These are phyloP conservation scores for Monosporascus sp. DNA, from an alignment of 2,329 filamentous ascomycete species.

Conservation along the genomic window DNA sequence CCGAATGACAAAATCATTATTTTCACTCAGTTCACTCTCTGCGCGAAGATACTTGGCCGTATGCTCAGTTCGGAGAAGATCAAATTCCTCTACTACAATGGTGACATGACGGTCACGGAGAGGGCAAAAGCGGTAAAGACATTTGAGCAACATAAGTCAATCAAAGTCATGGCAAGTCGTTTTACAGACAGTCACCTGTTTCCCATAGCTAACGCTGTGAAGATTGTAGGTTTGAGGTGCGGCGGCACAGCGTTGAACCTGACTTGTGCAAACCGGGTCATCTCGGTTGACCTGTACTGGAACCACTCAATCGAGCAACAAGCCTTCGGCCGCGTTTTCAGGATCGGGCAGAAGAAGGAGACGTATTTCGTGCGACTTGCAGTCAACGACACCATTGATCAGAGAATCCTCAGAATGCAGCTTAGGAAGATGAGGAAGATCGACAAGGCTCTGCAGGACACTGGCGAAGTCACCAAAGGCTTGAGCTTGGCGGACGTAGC, in stretches of 20 bases:
- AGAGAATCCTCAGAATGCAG: background rate
- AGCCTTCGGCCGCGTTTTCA: conserved; percentile 53
- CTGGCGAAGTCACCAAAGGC: background rate
- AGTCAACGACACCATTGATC: conserved; percentile 21
- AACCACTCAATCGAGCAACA: conserved; percentile 59
- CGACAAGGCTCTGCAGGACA: background rate
- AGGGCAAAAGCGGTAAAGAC: conserved; percentile 12
- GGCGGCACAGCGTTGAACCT: conserved; percentile 37
- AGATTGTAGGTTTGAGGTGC: conserved; percentile 32
- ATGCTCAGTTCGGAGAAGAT: conserved; percentile 27
- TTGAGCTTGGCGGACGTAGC: background rate
- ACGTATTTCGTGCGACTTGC: conserved; percentile 56
- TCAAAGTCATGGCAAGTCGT: conserved; percentile 32
- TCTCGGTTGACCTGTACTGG: conserved; percentile 56
- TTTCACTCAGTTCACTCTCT: background rate
- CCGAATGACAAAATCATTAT: conserved; percentile 5
- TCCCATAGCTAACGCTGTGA: background rate
- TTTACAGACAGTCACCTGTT: conserved; percentile 3
- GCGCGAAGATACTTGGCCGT: conserved; percentile 27
- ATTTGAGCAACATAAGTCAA: conserved; percentile 11
- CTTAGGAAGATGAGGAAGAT: background rate
- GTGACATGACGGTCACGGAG: conserved; percentile 11
- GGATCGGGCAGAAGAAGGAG: conserved; percentile 58
- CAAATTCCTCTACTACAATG: conserved; percentile 34
- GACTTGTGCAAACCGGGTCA: conserved; percentile 44